Evolutionary conservation across 306 rosid species (phyloP).

Genomic region (Cyclanthera cordifolia): DNA sequence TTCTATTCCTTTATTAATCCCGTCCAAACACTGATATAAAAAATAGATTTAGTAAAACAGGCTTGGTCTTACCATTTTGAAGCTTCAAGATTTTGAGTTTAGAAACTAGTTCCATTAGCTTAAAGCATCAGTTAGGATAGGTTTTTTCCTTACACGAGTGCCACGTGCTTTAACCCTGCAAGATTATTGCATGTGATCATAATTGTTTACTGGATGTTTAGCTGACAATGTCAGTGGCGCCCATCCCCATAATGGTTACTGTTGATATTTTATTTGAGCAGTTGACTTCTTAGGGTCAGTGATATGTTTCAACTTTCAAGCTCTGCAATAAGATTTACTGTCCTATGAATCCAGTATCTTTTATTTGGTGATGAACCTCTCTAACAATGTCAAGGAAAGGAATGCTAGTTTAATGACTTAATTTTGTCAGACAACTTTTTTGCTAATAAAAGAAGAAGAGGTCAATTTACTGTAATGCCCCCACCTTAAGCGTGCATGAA

Average conservation of each 20-base stretch:
- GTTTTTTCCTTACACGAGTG: neutral
- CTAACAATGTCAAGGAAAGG: neutral
- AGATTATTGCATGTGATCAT: neutral
- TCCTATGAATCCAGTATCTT: neutral
- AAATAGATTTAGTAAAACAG: neutral
- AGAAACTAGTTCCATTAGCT: neutral
- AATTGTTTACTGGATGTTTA: neutral
- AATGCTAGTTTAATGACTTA: neutral
- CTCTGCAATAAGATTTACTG: neutral
- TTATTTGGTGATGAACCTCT: neutral
- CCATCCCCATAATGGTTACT: neutral
- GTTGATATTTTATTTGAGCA: neutral
- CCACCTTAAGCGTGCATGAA: neutral
- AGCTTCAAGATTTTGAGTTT: neutral
- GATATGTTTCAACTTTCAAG: neutral
- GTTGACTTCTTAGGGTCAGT: neutral
- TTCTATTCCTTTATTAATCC: too few relatives aligned
- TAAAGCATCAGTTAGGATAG: neutral
- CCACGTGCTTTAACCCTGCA: neutral
- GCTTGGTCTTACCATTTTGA: neutral
- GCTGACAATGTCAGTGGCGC: neutral
- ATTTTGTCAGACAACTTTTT: neutral
- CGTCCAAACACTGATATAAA: too few relatives aligned
- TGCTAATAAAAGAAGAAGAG: neutral
- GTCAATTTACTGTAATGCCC: neutral